Percentiles rank a stretch among this genome's conserved stretches.
These are phyloP conservation scores for Cnidoscolus chayamansa DNA, from an alignment of 441 rosid species.

Conservation along the genomic window DNA sequence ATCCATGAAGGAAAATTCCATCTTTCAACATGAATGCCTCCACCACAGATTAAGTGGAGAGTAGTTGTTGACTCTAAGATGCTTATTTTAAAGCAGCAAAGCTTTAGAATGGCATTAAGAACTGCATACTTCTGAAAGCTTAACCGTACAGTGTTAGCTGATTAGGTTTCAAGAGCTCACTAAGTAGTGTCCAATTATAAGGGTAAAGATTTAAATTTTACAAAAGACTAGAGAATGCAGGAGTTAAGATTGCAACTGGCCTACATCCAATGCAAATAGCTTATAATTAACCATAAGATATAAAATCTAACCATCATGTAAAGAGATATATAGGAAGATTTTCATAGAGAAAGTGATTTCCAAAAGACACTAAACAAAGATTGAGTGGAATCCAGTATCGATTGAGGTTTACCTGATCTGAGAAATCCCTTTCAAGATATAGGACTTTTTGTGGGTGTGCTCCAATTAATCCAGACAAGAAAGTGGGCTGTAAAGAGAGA, in stretches of 20 bases:
- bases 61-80: not conserved
- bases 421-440: conserved; percentile 24
- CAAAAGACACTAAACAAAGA: conserved; percentile 13
- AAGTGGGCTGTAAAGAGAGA: conserved; percentile 28
- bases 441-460: conserved; percentile 28
- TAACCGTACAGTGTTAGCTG: no score
- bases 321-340: conserved; percentile 5
- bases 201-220: no score
- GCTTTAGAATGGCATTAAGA: not conserved
- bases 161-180: no score
- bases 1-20: conserved; percentile 7
- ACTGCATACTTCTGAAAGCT: no score
- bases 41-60: conserved; percentile 3
- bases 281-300: conserved; percentile 5
- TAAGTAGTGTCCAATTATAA: no score
- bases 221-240: no score
- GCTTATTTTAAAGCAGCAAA: not conserved
- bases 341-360: conserved; percentile 7
- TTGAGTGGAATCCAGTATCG: conserved; percentile 14
- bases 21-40: not conserved
- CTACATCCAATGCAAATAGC: no score
- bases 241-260: no score
- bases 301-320: conserved; percentile 11
- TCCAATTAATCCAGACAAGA: conserved; percentile 31
- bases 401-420: conserved; percentile 11